These are phyloP conservation scores for Vigna mungo DNA, from an alignment of 306 rosid genomes.

Conservation along the genomic window DNA sequence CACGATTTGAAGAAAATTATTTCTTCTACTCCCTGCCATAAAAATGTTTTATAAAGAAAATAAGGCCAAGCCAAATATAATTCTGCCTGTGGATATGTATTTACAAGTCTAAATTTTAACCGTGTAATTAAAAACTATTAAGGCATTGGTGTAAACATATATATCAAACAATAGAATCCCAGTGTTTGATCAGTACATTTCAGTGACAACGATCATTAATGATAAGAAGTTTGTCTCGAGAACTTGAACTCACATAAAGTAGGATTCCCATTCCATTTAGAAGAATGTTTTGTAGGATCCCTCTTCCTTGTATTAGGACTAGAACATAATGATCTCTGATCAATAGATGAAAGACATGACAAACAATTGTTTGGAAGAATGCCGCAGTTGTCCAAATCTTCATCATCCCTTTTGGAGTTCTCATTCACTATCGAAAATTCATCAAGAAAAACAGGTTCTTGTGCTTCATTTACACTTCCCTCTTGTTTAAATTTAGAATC, in stretches of 20 bases:
- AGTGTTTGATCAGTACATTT: not conserved
- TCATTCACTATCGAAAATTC: slow-evolving; percentile 60
- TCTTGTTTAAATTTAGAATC: slow-evolving; percentile 45
- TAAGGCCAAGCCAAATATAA: slow-evolving; percentile 14
- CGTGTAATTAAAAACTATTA: not conserved
- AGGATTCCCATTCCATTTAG: slow-evolving; percentile 64
- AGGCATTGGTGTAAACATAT: not conserved
- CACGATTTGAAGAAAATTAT: slow-evolving; percentile 58
- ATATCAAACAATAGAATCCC: not conserved
- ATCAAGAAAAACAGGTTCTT: slow-evolving; percentile 62
- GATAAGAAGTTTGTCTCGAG: not conserved
- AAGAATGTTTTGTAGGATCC: slow-evolving; percentile 60
- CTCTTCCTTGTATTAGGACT: slow-evolving; percentile 71
- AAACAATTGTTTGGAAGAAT: slow-evolving; percentile 72
- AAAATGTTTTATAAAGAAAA: not conserved
- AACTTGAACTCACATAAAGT: slow-evolving; percentile 59
- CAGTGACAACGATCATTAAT: not conserved
- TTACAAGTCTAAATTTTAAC: not conserved
- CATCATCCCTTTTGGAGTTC: slow-evolving; percentile 55
- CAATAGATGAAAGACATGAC: slow-evolving; percentile 75
- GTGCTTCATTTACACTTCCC: slow-evolving; percentile 54
- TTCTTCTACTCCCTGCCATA: slow-evolving; percentile 78
- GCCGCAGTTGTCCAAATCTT: slow-evolving; percentile 64
- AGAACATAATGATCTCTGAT: slow-evolving; percentile 57
- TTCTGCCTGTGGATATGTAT: not conserved